Base-by-base conservation (phyloP, 805 yeast genomes). In the Yarrowia keelungensis region DNA sequence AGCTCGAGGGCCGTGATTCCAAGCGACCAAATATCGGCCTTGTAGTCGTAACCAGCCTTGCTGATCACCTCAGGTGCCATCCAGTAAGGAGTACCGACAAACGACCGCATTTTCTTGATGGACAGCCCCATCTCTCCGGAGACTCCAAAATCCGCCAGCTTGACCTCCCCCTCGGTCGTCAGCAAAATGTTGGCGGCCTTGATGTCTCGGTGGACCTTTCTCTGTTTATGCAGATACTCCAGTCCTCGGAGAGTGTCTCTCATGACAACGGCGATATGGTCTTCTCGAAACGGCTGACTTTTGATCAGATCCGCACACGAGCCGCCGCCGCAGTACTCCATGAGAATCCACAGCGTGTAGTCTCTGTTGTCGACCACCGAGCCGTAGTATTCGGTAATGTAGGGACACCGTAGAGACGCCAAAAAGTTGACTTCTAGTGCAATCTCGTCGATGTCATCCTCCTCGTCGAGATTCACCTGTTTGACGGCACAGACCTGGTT, bases 41-140 rank as follows among this genome's bases (percentile, higher is more conserved):
- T 91, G 71, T 88, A 90, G 75, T 90, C 84, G 77, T 95, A 92
- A 0, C 95, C 97, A 1, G 91, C 88, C 75, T 93, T 98, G 22
- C 45, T 19, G 65, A 95, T 94, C n/a, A 94, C 90, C 76, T 95
- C 99, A 0, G 99, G 99, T 0, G 99, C 98, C 98, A 94, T 93
- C 98, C 98, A 93, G 78, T 86, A 91, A 12, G 98, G 97, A 0
- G 98, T 92, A 0, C 98, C 98, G 66, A 92, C 97, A 82, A 92
- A 89, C 0, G 97, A 91, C 67, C 84, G 85, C 72, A 88, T 85
- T 70, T 82, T 83, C 22, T 80, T 77, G 42, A 78, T 68, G 11
- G 89, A 83, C 51, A 81, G 78, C n/a, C 88, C 84, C 42, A 93
- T 81, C 76, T 92, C 94, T 0, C 95, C 96, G 73, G 94, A 86